Conservation (phyloP, 2,329 filamentous ascomycete species). For the Ascochyta rabiei region DNA sequence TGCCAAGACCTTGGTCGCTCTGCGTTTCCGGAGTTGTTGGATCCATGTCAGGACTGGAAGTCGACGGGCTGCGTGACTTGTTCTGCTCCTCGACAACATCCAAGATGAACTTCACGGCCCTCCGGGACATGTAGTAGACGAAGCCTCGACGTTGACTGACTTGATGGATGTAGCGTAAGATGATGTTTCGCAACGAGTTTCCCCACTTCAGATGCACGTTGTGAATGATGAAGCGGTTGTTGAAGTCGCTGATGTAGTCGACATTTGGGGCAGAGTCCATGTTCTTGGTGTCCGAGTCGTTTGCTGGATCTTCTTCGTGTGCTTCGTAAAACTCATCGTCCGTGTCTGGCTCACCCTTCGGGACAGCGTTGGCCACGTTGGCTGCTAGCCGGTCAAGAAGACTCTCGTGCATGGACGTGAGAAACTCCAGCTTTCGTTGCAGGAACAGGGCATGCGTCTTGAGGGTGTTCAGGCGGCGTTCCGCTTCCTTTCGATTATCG, state of each 20-base stretch:
- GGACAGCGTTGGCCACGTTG: conserved; percentile 59
- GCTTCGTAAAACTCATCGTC: conserved; percentile 56
- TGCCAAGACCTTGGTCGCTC: conserved; percentile 65
- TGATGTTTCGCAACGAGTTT: conserved; percentile 92
- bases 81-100: conserved; percentile 96
- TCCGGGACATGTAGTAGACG: conserved; percentile 94
- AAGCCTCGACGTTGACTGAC: conserved; percentile 95
- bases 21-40: conserved; percentile 45
- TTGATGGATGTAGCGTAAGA: conserved; percentile 95
- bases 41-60: conserved; percentile 25
- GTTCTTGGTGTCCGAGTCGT: conserved; percentile 55
- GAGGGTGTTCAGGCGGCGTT: conserved; percentile 62
- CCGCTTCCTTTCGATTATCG: conserved; percentile 58
- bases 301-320: conserved; percentile 59
- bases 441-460: conserved; percentile 63
- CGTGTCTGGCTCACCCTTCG: conserved; percentile 50
- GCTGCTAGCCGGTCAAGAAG: conserved; percentile 62
- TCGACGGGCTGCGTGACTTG: conserved; percentile 59
- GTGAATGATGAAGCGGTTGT: conserved; percentile 97
- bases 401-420: conserved; percentile 63
- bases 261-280: conserved; percentile 72
- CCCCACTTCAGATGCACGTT: conserved; percentile 99
- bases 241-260: conserved; percentile 92
- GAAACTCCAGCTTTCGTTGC: conserved; percentile 63
- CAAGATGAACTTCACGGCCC: conserved; percentile 96